Conservation (phyloP, 495 filamentous ascomycete species). For the Antarctomyces pellizariae region DNA sequence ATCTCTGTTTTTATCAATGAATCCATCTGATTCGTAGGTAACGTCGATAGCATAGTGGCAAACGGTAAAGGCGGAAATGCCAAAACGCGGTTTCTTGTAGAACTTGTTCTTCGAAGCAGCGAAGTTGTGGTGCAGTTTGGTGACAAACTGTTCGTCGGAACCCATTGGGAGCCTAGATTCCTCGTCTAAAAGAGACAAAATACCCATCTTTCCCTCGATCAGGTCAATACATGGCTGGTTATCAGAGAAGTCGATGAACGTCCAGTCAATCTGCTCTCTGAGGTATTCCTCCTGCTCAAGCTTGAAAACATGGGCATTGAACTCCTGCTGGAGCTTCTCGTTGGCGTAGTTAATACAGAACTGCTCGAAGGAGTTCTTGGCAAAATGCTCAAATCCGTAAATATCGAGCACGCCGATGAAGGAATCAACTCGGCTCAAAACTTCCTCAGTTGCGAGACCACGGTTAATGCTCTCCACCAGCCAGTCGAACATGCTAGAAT, state of each 20-base stretch:
- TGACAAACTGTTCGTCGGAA: slow-evolving; percentile 92
- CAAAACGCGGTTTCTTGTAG: slow-evolving; percentile 95
- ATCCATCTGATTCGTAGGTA: slow-evolving; percentile 98
- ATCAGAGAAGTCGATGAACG: slow-evolving; percentile 98
- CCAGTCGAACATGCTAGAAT: slow-evolving; percentile 98
- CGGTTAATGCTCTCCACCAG: slow-evolving; percentile 86
- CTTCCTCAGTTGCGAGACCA: slow-evolving; percentile 73
- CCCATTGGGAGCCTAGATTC: slow-evolving; percentile 94
- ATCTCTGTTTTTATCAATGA: slow-evolving; percentile 98
- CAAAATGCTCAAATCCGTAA: slow-evolving; percentile 98
- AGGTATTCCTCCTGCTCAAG: slow-evolving; percentile 98
- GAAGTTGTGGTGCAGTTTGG: slow-evolving; percentile 90
- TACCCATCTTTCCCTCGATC: slow-evolving; percentile 89
- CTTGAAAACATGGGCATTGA: slow-evolving; percentile 99
- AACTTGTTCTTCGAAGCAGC: slow-evolving; percentile 80
- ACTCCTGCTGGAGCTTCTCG: slow-evolving; percentile 97
- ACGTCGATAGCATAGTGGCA: slow-evolving; percentile 98
- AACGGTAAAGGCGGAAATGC: slow-evolving; percentile 92
- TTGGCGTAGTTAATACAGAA: slow-evolving; percentile 99
- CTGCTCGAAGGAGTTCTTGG: slow-evolving; percentile 98
- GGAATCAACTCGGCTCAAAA: slow-evolving; percentile 56
- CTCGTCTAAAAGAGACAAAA: slow-evolving; percentile 82
- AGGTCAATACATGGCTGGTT: slow-evolving; percentile 99
- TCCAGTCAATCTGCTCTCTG: slow-evolving; percentile 94
- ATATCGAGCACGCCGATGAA: slow-evolving; percentile 99